Conservation (phyloP, 495 filamentous ascomycete genomes). For the Aspergillus bertholletiae region DNA sequence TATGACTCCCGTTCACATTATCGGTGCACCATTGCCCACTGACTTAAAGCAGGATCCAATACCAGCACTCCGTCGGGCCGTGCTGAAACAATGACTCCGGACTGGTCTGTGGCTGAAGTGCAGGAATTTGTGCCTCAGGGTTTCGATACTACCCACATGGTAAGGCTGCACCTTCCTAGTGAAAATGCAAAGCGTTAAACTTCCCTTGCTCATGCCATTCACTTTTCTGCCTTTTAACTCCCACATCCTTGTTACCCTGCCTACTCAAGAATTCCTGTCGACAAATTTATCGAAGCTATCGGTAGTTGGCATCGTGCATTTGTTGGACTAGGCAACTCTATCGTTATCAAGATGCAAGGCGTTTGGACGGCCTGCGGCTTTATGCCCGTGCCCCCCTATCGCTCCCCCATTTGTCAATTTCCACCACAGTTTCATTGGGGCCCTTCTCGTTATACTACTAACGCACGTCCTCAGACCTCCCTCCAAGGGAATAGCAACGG, state of each 20-base stretch:
- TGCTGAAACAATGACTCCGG: slow-evolving; percentile 45
- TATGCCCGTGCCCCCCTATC: not conserved
- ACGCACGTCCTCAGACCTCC: slow-evolving; percentile 24
- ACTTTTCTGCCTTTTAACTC: not conserved
- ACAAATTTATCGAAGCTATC: not conserved
- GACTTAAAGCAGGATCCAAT: slow-evolving; percentile 37
- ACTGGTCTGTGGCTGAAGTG: slow-evolving; percentile 60
- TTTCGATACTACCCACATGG: slow-evolving; percentile 62
- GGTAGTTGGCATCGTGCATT: not conserved
- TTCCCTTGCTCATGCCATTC: not conserved
- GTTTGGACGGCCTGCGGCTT: not conserved
- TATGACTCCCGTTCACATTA: not conserved
- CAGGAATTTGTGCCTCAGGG: slow-evolving; percentile 77
- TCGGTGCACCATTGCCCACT: slow-evolving; percentile 15
- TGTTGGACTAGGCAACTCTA: not conserved
- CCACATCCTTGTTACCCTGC: not conserved
- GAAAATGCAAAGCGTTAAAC: not conserved
- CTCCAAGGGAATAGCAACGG: slow-evolving; percentile 43
- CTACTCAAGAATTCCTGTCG: not conserved
- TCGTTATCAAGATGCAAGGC: not conserved
- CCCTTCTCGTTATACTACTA: slow-evolving; percentile 18
- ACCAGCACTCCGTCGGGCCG: slow-evolving; percentile 47
- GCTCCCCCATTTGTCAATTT: not conserved
- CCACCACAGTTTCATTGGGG: not conserved
- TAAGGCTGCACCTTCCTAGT: slow-evolving; percentile 35